Conservation (phyloP, 495 filamentous ascomycete species). For the Eremomyces bilateralis region DNA sequence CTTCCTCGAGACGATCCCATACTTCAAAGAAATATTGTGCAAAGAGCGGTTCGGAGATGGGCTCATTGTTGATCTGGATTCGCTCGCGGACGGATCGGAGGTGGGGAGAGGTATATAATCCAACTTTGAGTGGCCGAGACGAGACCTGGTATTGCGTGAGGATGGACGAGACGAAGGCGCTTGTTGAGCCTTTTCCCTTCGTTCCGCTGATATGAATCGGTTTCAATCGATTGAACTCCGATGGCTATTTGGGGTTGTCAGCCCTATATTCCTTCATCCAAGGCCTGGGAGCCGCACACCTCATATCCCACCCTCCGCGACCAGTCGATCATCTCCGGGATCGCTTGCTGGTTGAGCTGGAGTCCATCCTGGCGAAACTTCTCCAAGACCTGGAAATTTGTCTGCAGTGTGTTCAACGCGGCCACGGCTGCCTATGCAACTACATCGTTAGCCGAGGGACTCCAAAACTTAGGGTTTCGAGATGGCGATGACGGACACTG, state of each 20-base stretch:
- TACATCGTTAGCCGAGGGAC: no score
- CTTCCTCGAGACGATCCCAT: slow-evolving; percentile 53
- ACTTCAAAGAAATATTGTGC: slow-evolving; percentile 73
- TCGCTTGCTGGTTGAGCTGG: slow-evolving; percentile 40
- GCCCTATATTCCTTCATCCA: no score
- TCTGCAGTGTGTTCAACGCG: slow-evolving; percentile 75
- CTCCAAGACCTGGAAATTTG: slow-evolving; percentile 60
- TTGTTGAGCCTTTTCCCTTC: slow-evolving; percentile 79
- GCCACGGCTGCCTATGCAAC: slow-evolving; percentile 51
- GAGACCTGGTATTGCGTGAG: slow-evolving; percentile 33
- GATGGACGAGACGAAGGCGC: slow-evolving; percentile 43
- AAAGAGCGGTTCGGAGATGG: slow-evolving; percentile 56
- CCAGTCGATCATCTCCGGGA: slow-evolving; percentile 61
- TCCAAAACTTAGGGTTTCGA: no score
- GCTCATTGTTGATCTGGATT: slow-evolving; percentile 58
- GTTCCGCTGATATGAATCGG: slow-evolving; percentile 73
- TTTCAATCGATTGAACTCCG: slow-evolving; percentile 55
- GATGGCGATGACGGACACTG: neutral
- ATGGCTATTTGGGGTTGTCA: slow-evolving; percentile 34
- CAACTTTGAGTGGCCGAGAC: slow-evolving; percentile 30
- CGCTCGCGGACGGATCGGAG: slow-evolving; percentile 73
- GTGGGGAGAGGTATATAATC: slow-evolving; percentile 78
- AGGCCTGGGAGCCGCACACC: slow-evolving; percentile 30
- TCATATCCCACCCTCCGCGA: slow-evolving; percentile 57
- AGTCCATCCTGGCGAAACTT: slow-evolving; percentile 46